Evolutionary conservation across 1,284 basidiomycete genomes (phyloP), one percentile per base, ranked within the genome.

Genomic region (Malassezia yamatoensis): DNA sequence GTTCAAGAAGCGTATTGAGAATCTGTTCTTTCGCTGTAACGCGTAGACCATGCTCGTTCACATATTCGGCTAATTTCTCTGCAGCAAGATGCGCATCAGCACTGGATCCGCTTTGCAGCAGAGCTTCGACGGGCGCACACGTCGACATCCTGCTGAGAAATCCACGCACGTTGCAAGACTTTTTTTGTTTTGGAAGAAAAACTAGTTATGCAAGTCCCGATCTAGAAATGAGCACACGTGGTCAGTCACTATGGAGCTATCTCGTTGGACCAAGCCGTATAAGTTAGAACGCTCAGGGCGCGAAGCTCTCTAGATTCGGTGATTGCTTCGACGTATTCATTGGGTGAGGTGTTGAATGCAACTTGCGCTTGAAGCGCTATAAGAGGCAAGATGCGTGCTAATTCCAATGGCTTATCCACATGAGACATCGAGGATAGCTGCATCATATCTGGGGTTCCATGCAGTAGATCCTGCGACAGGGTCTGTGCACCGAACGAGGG

Each of bases 331-430:
- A 89, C 81, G 64, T 89, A 78, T 74, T 87, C 85, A 75, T 88
- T 90, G 20, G 88, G 87, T 43, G 86, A 74, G 9, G 81, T 82
- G 53, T 83, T 81, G 50, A 88, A 73, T 35, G 85, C 84, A 43
- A 83, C 62, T 61, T 83, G 81, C 67, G 83, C 85, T 83, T 87
- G 88, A 55, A 83, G 78, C 46, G 86, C 82, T 38, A 90, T 77
- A 1, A 83, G 83, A 5, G 88, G 89, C 18, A 91, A 77, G 58
- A 90, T 75, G 12, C 83, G 82, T 16, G 88, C 89, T 5, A 90
- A 75, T 40, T 83, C 77, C 18, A 86, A 78, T 61, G 80, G 60
- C 56, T 61, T 64, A 49, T 69, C 70, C 18, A 59, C 60, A 3
- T 53, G 53, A 24, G 66, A 41, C 37, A 62, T 61, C 8, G 60